These are phyloP conservation scores for Paramecium pentaurelia DNA, from an alignment of 73 alveolate genomes.

Conservation along the genomic window DNA sequence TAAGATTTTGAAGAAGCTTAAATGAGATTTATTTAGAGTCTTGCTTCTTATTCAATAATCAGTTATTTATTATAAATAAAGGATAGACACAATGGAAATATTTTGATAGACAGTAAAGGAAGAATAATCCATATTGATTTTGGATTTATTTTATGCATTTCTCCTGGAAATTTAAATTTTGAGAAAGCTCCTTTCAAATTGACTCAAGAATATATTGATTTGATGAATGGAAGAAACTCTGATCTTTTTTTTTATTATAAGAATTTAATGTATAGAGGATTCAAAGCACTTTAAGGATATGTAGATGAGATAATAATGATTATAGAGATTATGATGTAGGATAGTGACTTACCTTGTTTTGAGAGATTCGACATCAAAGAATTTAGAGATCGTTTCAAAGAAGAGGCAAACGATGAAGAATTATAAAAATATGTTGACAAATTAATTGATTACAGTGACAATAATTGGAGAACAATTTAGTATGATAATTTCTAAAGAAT, in stretches of 20 bases:
- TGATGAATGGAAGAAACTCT: conserved; percentile 54
- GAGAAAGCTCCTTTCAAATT: conserved; percentile 96
- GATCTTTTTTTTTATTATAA: conserved; percentile 42
- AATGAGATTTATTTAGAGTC: conserved; percentile 36
- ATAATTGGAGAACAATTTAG: conserved; percentile 64
- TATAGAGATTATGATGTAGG: conserved; percentile 48
- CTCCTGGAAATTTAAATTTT: conserved; percentile 95
- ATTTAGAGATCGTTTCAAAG: conserved; percentile 55
- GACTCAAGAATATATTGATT: conserved; percentile 71
- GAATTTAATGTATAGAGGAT: conserved; percentile 46
- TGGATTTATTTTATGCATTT: conserved; percentile 94
- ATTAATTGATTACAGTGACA: conserved; percentile 43
- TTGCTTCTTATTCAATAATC: conserved; percentile 67
- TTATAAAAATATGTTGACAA: conserved; percentile 46
- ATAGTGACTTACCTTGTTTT: conserved; percentile 54
- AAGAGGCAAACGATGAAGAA: conserved; percentile 21
- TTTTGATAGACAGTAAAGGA: conserved; percentile 93
- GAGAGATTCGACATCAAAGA: conserved; percentile 49
- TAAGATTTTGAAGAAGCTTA: conserved; percentile 39
- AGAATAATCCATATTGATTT: conserved; percentile 97
- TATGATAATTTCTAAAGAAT: conserved; percentile 62
- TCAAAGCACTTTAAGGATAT: conserved; percentile 2
- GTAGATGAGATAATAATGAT: conserved; percentile 46
- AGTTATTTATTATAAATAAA: conserved; percentile 93
- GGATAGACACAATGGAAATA: conserved; percentile 99